Evolutionary conservation across 2,329 filamentous ascomycete genomes (phyloP), one percentile per base, ranked within the genome.

Genomic region (Huntiella decipiens): DNA sequence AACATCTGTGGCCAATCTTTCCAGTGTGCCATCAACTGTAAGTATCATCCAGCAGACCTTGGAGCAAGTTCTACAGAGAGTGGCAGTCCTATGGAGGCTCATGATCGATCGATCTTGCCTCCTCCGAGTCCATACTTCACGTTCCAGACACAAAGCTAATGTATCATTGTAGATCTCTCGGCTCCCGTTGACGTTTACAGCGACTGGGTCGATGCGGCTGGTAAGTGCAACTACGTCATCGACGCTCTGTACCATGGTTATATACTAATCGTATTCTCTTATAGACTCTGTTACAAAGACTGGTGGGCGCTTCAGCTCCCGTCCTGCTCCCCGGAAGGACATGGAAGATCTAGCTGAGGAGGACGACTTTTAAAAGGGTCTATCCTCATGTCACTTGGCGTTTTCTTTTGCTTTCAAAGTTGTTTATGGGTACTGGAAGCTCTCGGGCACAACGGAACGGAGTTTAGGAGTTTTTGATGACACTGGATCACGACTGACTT

Each of bases 1-100:
- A 93, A 88, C 60, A 76, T 94, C 45, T 98, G 91, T 62, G 87
- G 84, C 2, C 88, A 96, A 64, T 79, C 77, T 50, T 98, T 93
- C 59, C 86, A 96, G 61, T 92, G 84, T 49, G 78, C 77, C 46
- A 87, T 94, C 58, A 94, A 95, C 61, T 94, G 87, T 92, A 65
- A 55, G 77, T 52, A 15, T 31, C n/a, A 19, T 32, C 32, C 28
- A 16, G 4, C 13, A 10, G 22, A 28, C 22, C 2, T 28, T 7
- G 22, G 10, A 28, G 22, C 22, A 31, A n/a, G 11, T 17, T 11
- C 12, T 13, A n/a, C 37, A 38, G 10, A 8, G 17, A 5, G 32
- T 8, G 10, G 4, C 6, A 36, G 19, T 22, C 2, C 3, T 13
- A 43, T 19, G 36, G 22, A 38, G 8, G 35, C 7, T n/a, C 10